These are phyloP conservation scores for Telfairia occidentalis DNA, from an alignment of 331 rosid species.

Conservation along the genomic window DNA sequence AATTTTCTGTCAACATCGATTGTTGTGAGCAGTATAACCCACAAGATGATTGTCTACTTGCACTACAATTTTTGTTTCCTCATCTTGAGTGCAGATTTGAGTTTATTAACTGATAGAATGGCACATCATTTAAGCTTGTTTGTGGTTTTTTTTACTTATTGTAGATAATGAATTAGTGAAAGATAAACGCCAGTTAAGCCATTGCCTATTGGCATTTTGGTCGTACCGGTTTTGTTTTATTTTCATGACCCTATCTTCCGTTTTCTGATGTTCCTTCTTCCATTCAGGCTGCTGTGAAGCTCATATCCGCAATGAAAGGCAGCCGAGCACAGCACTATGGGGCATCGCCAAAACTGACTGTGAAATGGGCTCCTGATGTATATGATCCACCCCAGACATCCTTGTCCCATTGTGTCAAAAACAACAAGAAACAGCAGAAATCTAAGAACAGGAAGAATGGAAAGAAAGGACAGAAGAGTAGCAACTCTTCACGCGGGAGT, in stretches of 20 bases:
- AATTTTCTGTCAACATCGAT: not conserved
- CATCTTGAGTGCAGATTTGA: not conserved
- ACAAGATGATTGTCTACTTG: not conserved
- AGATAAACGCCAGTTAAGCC: not conserved
- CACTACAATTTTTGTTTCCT: not conserved
- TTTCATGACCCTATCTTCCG: not conserved
- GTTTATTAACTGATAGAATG: not conserved
- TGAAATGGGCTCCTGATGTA: slow-evolving; percentile 78
- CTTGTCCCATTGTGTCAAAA: slow-evolving; percentile 41
- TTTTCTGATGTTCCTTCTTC: not conserved
- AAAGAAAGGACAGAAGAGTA: slow-evolving; percentile 62
- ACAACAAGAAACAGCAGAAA: slow-evolving; percentile 64
- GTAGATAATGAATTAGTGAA: not conserved
- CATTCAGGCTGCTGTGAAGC: slow-evolving; percentile 40
- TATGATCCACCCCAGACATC: slow-evolving; percentile 67
- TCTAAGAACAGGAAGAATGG: slow-evolving; percentile 57
- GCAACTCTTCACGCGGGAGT: slow-evolving; percentile 39
- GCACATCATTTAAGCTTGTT: not conserved
- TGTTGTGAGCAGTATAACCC: not conserved
- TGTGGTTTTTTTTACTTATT: not conserved
- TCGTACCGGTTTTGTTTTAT: not conserved
- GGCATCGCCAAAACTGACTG: slow-evolving; percentile 31
- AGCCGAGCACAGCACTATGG: slow-evolving; percentile 43
- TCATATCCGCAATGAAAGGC: slow-evolving; percentile 74
- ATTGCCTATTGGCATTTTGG: not conserved